Base-by-base conservation (phyloP, 1,284 basidiomycete genomes). In the Veloboletus limbatus region DNA sequence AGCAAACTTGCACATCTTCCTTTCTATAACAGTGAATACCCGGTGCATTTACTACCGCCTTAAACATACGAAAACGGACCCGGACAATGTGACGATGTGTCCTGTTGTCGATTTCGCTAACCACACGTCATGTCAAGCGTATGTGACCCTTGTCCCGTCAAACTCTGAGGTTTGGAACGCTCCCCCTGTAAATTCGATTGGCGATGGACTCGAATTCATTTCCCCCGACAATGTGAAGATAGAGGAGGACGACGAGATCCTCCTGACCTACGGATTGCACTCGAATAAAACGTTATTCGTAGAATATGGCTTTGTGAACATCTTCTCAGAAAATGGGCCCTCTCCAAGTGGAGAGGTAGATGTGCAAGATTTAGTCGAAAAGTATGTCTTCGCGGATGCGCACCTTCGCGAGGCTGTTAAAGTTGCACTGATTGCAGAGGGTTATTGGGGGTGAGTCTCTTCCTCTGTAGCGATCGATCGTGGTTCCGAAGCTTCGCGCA, bases 21-120 rank as follows among this genome's bases (percentile, higher is more conserved):
- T 41, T 28, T 38, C 20, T 10, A 25, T 24, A n/a, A 44, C 57
- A 93, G 91, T 94, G 50, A 95, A 95, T 63, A 94, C 92, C 6
- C 80, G 92, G 47, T 91, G 87, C 58, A 78, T 94, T 18, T 90
- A 88, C 61, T 77, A 88, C 57, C 81, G 81, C 34, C 66, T 92
- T n/a, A 77, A 77, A 48, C 62, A 70, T 16, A 61, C 68, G 4
- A 69, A 69, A 18, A 69, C 77, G 20, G 74, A 84, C 55, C 75
- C 77, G 8, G 76, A 90, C 59, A 93, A 95, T 60, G 68, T 92
- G 53, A 87, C 90, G 0, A 75, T 95, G 54, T 90, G 88, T 54
- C 92, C 92, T 7, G 71, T 94, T 39, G 72, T 94, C 31, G 92
- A 95, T 65, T 85, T 94, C 53, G 88, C 88, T 14, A 94, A 95